phyloP scores from a whole-genome alignment of 495 filamentous ascomycete species.

The Viridothelium virens region DNA sequence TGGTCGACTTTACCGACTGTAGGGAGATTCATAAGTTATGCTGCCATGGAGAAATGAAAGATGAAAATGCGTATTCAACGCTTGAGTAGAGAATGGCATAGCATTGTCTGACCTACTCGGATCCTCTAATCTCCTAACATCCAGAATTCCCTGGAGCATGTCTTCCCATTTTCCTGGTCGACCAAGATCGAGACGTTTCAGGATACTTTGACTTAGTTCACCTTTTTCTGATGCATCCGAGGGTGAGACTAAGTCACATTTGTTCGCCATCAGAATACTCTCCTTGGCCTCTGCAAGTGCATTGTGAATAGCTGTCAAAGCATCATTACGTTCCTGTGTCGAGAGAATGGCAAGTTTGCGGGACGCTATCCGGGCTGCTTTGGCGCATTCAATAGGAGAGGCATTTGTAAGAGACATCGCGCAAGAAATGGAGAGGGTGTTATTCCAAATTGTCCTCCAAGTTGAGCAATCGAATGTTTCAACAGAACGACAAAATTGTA shows the following conservation, averaged over 20 bases:
- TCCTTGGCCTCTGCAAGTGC: slow-evolving; percentile 60
- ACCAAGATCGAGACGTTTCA: slow-evolving; percentile 83
- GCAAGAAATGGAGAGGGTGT: background rate
- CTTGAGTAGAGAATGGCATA: slow-evolving; percentile 2
- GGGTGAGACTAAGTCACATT: slow-evolving; percentile 67
- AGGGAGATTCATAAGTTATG: slow-evolving; percentile 2
- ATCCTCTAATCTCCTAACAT: slow-evolving; percentile 79
- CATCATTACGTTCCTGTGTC: slow-evolving; percentile 58
- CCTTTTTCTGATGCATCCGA: slow-evolving; percentile 63
- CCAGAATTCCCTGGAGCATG: slow-evolving; percentile 91
- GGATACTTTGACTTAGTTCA: slow-evolving; percentile 68
- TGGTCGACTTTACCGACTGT: slow-evolving; percentile 78
- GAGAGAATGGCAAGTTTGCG: slow-evolving; percentile 34
- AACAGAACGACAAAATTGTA: background rate
- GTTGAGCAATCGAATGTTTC: background rate
- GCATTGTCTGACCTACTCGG: slow-evolving; percentile 53
- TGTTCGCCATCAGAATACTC: slow-evolving; percentile 78
- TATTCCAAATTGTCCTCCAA: background rate
- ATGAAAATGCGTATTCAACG: slow-evolving; percentile 7
- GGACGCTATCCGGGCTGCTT: slow-evolving; percentile 33
- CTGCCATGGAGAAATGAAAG: background rate
- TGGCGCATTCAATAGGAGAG: slow-evolving; percentile 34
- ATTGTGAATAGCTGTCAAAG: slow-evolving; percentile 70
- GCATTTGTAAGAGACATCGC: slow-evolving; percentile 41
- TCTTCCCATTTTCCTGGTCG: slow-evolving; percentile 90